Evolutionary conservation across 2,329 filamentous ascomycete species (phyloP), one percentile per base, ranked within the genome.

Genomic region (Fusarium brachygibbosum): DNA sequence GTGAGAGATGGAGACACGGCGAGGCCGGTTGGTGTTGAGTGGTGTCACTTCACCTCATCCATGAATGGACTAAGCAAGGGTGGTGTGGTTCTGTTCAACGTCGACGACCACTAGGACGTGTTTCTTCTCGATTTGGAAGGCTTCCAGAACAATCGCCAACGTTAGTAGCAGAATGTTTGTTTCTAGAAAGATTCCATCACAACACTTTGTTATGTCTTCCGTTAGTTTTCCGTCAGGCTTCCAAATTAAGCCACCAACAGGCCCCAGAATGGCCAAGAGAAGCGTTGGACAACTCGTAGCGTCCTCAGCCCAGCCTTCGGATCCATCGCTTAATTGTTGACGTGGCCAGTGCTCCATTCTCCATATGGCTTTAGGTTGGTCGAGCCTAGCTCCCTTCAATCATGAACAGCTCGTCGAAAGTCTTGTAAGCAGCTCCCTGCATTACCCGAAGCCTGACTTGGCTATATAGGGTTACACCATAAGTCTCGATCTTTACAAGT

Each of bases 1-100:
- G 60, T 74, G 72, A 74, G 57, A 70, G 70, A 74, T 74, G 69
- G 71, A 70, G 72, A 72, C 70, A 69, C 72, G 72, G 72, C 70
- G 72, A 74, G 59, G 71, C 72, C 72, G 72, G 69, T 68, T 71
- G 69, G 64, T 54, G 50, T 65, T 60, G 54, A 62, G 63, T 71
- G 58, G 71, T 71, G 67, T 70, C 54, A 72, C 53, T 29, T 63
- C 66, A 44, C 29, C 48, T 40, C 23, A 31, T 35, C 38, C 52
- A 49, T 48, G 32, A 37, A 41, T 46, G 58, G 59, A 38, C 57
- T 61, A 48, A 41, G 50, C 49, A 66, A 54, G 60, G 66, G 60
- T 58, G 57, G 67, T 63, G 62, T 69, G 69, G 63, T 62, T 50
- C 62, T 71, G 48, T 57, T 29, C 41, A 66, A 66, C 45, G 60